phyloP scores from a whole-genome alignment of 2,329 filamentous ascomycete species.

The Alternaria metachromatica region DNA sequence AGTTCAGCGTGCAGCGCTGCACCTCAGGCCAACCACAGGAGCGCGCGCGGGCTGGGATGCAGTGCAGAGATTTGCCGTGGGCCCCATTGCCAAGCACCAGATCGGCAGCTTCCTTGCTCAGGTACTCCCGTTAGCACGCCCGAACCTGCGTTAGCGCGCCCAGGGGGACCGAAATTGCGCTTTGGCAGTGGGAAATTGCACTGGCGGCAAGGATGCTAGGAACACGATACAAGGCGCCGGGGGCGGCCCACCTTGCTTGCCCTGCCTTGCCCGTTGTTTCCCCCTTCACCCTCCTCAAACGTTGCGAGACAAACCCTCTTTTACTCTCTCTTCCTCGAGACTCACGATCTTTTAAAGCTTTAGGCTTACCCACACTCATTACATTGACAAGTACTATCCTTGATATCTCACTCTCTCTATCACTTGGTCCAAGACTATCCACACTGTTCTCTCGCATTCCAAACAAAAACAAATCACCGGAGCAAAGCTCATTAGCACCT shows the following conservation, averaged over 20 bases:
- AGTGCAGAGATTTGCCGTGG: not conserved
- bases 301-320: constrained; percentile 20
- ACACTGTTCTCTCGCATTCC: constrained; percentile 21
- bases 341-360: constrained; percentile 6
- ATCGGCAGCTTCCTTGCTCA: constrained; percentile 15
- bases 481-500: constrained; percentile 8
- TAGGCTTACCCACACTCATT: constrained; percentile 9
- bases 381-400: not conserved
- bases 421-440: constrained; percentile 8
- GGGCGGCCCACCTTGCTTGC: constrained; percentile 6
- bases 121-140: constrained; percentile 11
- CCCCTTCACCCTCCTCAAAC: constrained; percentile 25
- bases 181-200: constrained; percentile 26
- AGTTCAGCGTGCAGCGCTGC: not conserved
- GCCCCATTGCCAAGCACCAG: not conserved
- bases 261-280: constrained; percentile 23
- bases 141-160: constrained; percentile 14
- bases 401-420: constrained; percentile 2
- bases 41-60: not conserved
- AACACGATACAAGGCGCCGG: constrained; percentile 17
- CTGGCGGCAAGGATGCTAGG: constrained; percentile 34
- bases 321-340: constrained; percentile 18
- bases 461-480: not conserved
- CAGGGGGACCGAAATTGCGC: not conserved
- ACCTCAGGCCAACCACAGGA: not conserved